Conservation (phyloP, 1,139 yeast genomes). For the Candida freyschussii region DNA sequence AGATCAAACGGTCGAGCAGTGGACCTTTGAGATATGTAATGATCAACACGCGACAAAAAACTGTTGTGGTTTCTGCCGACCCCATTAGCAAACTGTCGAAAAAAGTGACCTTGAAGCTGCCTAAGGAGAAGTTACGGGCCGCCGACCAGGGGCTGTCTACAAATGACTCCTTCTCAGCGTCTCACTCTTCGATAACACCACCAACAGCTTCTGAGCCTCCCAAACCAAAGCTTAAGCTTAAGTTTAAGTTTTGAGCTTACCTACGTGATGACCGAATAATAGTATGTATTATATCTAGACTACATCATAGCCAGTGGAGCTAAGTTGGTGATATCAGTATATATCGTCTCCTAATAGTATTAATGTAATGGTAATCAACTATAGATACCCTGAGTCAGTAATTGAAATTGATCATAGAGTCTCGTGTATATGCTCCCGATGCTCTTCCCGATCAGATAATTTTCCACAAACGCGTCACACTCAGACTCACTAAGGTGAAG, state of each 20-base stretch:
- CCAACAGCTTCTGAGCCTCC: slow-evolving; percentile 1
- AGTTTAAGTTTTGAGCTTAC: slow-evolving; percentile 25
- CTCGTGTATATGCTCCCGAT: slow-evolving; percentile 87
- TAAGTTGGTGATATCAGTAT: too few relatives aligned
- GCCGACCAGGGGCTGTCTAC: slow-evolving; percentile 1
- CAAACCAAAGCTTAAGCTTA: slow-evolving; percentile 28
- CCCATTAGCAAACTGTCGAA: slow-evolving; percentile 20
- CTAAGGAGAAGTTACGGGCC: slow-evolving; percentile 5
- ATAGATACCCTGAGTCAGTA: slow-evolving; percentile 91
- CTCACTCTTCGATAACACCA: background rate
- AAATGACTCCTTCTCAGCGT: background rate
- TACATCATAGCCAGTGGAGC: too few relatives aligned
- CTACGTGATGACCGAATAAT: too few relatives aligned
- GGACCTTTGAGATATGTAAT: slow-evolving; percentile 25
- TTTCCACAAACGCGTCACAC: slow-evolving; percentile 72
- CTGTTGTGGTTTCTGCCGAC: slow-evolving; percentile 22
- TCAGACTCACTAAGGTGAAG: slow-evolving; percentile 69
- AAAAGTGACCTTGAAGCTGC: slow-evolving; percentile 9
- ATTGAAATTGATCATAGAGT: slow-evolving; percentile 89
- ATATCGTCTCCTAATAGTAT: too few relatives aligned
- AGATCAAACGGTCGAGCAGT: slow-evolving; percentile 17
- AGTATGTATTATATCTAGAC: too few relatives aligned
- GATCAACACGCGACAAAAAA: slow-evolving; percentile 16
- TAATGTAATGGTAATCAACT: slow-evolving; percentile 35
- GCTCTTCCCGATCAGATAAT: slow-evolving; percentile 67